These are phyloP conservation scores for Pythium plurisporium DNA, from an alignment of 352 stramenopile genomes.

Conservation along the genomic window DNA sequence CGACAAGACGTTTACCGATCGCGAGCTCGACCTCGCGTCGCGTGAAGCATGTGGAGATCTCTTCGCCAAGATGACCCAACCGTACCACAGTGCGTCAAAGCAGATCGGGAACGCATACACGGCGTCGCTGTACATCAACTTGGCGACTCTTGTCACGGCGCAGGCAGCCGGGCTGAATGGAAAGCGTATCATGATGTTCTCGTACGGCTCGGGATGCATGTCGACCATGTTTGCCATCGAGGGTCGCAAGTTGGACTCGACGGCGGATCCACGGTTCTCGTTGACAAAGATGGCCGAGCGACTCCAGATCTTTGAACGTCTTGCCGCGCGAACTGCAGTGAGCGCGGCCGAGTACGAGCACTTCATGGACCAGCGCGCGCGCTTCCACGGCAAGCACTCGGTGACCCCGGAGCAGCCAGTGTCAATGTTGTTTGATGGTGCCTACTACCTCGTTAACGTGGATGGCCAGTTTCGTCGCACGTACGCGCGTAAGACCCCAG, in stretches of 20 bases:
- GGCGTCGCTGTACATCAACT: constrained; percentile 94
- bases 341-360: constrained; percentile 89
- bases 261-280: constrained; percentile 60
- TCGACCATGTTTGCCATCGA: constrained; percentile 94
- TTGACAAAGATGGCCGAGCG: constrained; percentile 83
- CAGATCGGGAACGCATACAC: constrained; percentile 97
- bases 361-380: constrained; percentile 88
- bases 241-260: constrained; percentile 18
- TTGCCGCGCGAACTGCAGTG: constrained; percentile 77
- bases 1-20: constrained; percentile 91
- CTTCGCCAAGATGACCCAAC: constrained; percentile 78
- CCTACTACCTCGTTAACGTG: constrained; percentile 92
- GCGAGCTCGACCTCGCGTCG: constrained; percentile 84
- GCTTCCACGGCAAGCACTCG: constrained; percentile 65
- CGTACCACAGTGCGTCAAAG: constrained; percentile 85
- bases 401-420: constrained; percentile 72
- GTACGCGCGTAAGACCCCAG: constrained; percentile 68
- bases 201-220: constrained; percentile 95
- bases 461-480: constrained; percentile 85
- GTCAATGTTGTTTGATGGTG: constrained; percentile 59
- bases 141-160: constrained; percentile 88
- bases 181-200: constrained; percentile 92
- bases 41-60: constrained; percentile 72
- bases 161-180: constrained; percentile 43
- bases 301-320: constrained; percentile 78